phyloP scores from a whole-genome alignment of 2,329 filamentous ascomycete species.

The Epichloe festucae region DNA sequence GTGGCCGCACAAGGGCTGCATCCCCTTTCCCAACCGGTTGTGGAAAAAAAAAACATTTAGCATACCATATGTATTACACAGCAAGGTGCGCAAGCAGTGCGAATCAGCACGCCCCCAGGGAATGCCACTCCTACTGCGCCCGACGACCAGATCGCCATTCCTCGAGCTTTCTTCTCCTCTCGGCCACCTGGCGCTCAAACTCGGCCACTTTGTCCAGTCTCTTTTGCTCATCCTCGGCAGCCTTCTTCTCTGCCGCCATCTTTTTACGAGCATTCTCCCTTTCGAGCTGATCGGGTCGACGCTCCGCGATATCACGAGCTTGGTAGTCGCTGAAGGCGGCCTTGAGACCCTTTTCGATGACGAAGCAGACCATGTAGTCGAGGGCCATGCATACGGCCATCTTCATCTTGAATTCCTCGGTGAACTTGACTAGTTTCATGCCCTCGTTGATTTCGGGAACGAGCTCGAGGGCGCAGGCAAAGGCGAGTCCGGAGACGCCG shows the following conservation, averaged over 20 bases:
- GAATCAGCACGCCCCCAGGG: too few relatives aligned
- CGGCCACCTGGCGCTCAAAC: slow-evolving; percentile 45
- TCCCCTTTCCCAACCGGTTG: too few relatives aligned
- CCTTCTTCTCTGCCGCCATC: slow-evolving; percentile 37
- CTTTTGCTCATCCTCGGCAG: slow-evolving; percentile 37
- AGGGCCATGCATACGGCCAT: slow-evolving; percentile 76
- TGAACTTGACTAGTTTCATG: slow-evolving; percentile 86
- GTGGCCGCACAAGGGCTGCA: too few relatives aligned
- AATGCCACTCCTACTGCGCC: slow-evolving; percentile 4
- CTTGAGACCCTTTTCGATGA: slow-evolving; percentile 82
- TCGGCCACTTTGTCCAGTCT: slow-evolving; percentile 41
- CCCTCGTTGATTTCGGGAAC: slow-evolving; percentile 89
- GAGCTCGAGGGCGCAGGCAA: slow-evolving; percentile 89
- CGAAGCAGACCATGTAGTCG: slow-evolving; percentile 77
- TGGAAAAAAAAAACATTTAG: too few relatives aligned
- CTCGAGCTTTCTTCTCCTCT: slow-evolving; percentile 34
- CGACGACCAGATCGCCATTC: slow-evolving; percentile 29
- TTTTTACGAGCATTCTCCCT: slow-evolving; percentile 59
- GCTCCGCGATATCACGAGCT: slow-evolving; percentile 82
- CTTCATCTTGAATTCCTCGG: slow-evolving; percentile 72
- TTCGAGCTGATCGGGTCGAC: slow-evolving; percentile 75
- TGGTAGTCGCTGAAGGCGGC: slow-evolving; percentile 76
- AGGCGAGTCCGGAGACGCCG: slow-evolving; percentile 78
- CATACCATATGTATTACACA: too few relatives aligned
- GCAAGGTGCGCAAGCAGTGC: background rate